These are phyloP conservation scores for Sarocladium brachiariae DNA, from an alignment of 2,329 filamentous ascomycete genomes.

Conservation along the genomic window DNA sequence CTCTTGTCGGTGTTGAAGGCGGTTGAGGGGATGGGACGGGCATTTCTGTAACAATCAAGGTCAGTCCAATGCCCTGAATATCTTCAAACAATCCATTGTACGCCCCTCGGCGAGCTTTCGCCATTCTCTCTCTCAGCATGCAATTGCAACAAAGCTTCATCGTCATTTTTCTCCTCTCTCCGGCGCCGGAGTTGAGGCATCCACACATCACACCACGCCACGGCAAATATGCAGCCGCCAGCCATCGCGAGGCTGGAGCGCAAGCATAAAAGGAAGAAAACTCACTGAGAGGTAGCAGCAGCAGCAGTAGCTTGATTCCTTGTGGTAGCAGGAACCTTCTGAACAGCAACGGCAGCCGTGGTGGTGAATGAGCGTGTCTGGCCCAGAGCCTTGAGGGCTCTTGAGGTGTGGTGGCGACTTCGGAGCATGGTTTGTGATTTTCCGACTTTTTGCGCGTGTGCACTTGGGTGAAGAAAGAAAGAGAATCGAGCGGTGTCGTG, in stretches of 20 bases:
- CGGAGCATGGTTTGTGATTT: conserved; percentile 39
- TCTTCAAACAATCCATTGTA: too few relatives aligned
- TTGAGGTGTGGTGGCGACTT: conserved; percentile 35
- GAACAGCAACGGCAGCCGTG: conserved; percentile 30
- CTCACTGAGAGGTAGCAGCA: conserved; percentile 46
- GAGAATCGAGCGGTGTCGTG: too few relatives aligned
- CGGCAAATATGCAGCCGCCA: neutral
- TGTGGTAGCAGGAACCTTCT: conserved; percentile 33
- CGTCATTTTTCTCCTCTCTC: neutral
- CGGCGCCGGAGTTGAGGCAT: conserved; percentile 8
- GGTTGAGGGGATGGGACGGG: conserved; percentile 55
- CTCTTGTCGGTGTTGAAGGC: conserved; percentile 49
- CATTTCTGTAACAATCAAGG: conserved; percentile 21
- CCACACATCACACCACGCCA: neutral
- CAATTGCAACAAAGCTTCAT: neutral
- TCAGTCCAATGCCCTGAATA: conserved; percentile 11
- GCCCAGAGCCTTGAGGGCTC: conserved; percentile 38
- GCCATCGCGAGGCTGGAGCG: too few relatives aligned
- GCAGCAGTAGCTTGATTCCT: conserved; percentile 45
- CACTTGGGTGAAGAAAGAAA: neutral
- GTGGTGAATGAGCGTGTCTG: conserved; percentile 34
- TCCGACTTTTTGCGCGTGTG: conserved; percentile 8
- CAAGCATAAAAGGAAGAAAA: conserved; percentile 16
- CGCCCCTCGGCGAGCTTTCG: too few relatives aligned
- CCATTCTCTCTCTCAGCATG: too few relatives aligned